These are phyloP conservation scores for Musa acuminata DNA, from an alignment of 176 grass and related monocot genomes.

Conservation along the genomic window DNA sequence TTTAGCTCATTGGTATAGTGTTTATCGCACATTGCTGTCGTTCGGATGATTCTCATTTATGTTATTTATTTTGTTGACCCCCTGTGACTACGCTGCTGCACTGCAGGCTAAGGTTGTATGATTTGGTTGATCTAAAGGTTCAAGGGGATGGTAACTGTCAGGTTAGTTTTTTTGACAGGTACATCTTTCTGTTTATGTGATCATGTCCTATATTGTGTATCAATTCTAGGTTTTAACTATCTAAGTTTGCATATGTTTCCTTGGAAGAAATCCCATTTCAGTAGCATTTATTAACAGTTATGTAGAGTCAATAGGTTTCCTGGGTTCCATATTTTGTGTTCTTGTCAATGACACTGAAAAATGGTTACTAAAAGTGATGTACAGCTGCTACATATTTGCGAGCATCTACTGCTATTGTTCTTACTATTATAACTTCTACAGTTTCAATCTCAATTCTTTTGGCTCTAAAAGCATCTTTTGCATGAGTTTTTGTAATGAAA, in stretches of 20 bases:
- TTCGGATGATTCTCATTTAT: background rate
- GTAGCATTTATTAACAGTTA: conserved; percentile 1
- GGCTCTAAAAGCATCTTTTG: too few species aligned
- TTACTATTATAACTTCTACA: too few species aligned
- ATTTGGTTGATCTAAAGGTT: conserved; percentile 73
- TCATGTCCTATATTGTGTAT: background rate
- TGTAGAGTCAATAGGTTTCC: background rate
- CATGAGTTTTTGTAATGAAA: background rate
- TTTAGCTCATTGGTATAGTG: background rate
- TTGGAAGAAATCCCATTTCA: background rate
- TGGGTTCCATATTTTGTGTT: too few species aligned
- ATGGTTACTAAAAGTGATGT: background rate
- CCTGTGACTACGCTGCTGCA: conserved; percentile 11
- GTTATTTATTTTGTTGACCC: background rate
- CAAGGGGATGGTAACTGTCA: conserved; percentile 94
- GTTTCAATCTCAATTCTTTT: too few species aligned
- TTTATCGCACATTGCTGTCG: background rate
- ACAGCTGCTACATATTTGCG: background rate
- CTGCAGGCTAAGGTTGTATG: conserved; percentile 64
- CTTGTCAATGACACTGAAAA: too few species aligned
- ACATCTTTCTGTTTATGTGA: background rate
- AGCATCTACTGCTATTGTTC: too few species aligned
- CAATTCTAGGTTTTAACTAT: background rate
- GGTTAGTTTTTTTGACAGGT: conserved; percentile 24
- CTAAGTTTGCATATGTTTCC: background rate